A percentile compares a stretch with the other conserved stretches of the same genome.
phyloP scores from a whole-genome alignment of 1,284 basidiomycete species.

The Ustilago loliicola region DNA sequence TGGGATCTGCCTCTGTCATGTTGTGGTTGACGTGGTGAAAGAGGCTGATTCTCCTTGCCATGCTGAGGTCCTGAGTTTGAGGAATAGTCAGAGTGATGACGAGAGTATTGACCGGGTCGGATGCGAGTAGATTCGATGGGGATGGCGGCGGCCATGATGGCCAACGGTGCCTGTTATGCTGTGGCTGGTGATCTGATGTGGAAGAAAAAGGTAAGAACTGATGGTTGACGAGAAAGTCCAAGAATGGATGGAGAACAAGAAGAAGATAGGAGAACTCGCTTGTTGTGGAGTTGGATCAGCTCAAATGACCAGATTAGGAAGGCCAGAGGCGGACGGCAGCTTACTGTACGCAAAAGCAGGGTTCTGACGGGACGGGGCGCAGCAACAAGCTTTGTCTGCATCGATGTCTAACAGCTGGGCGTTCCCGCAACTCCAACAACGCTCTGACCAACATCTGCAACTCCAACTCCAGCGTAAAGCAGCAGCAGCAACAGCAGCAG shows the following conservation, averaged over 20 bases:
- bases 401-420: constrained; percentile 14
- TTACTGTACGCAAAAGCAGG: constrained; percentile 16
- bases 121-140: constrained; percentile 37
- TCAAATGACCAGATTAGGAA: constrained; percentile 27
- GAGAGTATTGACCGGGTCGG: constrained; percentile 50
- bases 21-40: constrained; percentile 8
- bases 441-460: constrained; percentile 1
- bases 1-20: constrained; percentile 13
- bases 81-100: constrained; percentile 28
- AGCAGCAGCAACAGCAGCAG: background rate
- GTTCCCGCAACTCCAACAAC: constrained; percentile 10
- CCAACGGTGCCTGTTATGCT: constrained; percentile 9
- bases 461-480: background rate
- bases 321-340: background rate
- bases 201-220: background rate
- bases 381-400: constrained; percentile 41
- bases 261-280: background rate
- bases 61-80: constrained; percentile 7
- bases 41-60: constrained; percentile 51
- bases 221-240: background rate
- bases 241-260: constrained; percentile 12
- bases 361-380: constrained; percentile 22
- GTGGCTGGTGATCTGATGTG: background rate
- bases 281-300: constrained; percentile 12
- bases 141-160: constrained; percentile 32